Evolutionary conservation across 208 protist species (phyloP), one percentile per base, ranked within the genome.

Genomic region (Novymonas esmeraldas): DNA sequence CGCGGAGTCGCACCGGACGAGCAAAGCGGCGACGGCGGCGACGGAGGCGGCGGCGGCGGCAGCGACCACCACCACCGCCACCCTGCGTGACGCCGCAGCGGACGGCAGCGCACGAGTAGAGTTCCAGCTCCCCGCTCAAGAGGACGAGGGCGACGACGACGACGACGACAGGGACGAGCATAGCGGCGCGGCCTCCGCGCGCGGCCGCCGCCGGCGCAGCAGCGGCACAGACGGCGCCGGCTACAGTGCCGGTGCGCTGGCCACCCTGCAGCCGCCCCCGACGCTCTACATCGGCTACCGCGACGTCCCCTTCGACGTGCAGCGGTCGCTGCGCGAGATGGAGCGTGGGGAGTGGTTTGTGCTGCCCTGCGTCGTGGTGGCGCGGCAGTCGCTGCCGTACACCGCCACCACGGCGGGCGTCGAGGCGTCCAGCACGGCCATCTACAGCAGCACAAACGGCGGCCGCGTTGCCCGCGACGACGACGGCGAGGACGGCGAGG

Each of bases 241-340:
- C 44, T n/a, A 41, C 36, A 26, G 26, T 39, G 33, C 18, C 14
- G 56, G 39, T 22, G 62, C 51, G 6, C 56, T 24, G 16, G 58
- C 64, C 1, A 45, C 39, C 16, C 46, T 79, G 6, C 73, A 75
- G 24, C 76, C 42, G 14, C 84, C 73, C 0, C 81, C 85, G 46
- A 64, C 79, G 24, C 76, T 96, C 34, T 96, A 80, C 64, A 56
- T 85, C 39, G 91, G 80, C 36, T 63, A 86, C 20, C 78, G 84
- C 46, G 88, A 94, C 54, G 56, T 96, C 22, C 70, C 81, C 11
- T 49, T 64, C 0, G 73, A 70, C 7, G 84, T 90, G 62, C 79
- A 92, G 31, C 67, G 70, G 49, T 22, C 63, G 28, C 59, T 94
- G 49, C 51, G 71, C 18, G 73, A 77, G 28, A 26, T 80, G 34